A percentile compares a stretch with the other conserved stretches of the same genome.
These are phyloP conservation scores for Trypanosoma platydactyli DNA, from an alignment of 208 protist species.

Conservation along the genomic window DNA sequence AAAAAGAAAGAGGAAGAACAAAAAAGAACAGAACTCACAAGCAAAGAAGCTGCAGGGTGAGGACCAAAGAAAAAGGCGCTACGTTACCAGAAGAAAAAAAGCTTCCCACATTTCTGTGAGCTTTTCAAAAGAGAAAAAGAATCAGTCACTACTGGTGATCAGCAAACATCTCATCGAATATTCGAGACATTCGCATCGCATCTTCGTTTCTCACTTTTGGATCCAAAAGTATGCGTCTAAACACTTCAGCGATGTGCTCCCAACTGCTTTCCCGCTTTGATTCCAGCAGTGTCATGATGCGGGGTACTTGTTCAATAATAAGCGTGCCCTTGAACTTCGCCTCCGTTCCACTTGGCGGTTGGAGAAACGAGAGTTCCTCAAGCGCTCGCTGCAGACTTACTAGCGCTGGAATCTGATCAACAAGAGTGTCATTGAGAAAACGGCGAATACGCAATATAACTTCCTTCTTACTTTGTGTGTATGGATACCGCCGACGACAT, in stretches of 20 bases:
- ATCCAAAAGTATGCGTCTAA: conserved; percentile 39
- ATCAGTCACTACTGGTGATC: conserved; percentile 15
- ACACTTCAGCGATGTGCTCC: conserved; percentile 19
- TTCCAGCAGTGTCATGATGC: conserved; percentile 70
- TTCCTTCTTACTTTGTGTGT: conserved; percentile 84
- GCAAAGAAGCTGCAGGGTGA: no score
- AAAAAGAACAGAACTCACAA: no score
- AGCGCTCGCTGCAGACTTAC: conserved; percentile 83
- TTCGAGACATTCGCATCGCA: conserved; percentile 65
- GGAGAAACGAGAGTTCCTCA: conserved; percentile 88
- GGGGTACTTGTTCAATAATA: conserved; percentile 87
- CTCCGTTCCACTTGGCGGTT: conserved; percentile 84
- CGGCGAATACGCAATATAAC: conserved; percentile 66
- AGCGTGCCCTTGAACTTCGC: conserved; percentile 87
- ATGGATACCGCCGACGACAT: conserved; percentile 77
- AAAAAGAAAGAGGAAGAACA: conserved; percentile 22
- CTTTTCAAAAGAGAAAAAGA: conserved; percentile 16
- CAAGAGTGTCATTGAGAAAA: conserved; percentile 83
- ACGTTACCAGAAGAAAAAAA: conserved; percentile 5
- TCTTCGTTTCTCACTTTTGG: conserved; percentile 50
- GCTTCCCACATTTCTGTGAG: no score
- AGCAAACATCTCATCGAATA: conserved; percentile 83
- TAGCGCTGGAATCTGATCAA: conserved; percentile 89
- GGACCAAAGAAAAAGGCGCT: no score
- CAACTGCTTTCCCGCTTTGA: conserved; percentile 3